Evolutionary conservation across 1,284 basidiomycete species (phyloP).

Genomic region (Cutaneotrichosporon sp.): DNA sequence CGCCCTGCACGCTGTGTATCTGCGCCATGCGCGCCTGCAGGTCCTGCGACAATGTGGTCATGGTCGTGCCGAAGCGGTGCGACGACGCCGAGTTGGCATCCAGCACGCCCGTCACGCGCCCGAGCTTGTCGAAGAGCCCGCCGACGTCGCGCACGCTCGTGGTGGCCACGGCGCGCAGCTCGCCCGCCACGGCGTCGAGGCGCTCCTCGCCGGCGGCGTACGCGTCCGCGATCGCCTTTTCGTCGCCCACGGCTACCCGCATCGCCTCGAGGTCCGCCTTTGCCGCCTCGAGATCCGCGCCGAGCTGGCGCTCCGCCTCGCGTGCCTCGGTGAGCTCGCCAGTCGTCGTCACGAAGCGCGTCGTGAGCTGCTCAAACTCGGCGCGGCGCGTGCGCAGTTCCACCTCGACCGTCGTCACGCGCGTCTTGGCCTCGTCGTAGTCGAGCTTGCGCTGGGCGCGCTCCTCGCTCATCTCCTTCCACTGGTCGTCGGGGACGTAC

Average conservation of each 20-base stretch:
- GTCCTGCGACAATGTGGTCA: constrained; percentile 64
- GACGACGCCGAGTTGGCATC: constrained; percentile 68
- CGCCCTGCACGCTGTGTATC: constrained; percentile 56
- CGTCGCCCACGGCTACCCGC: constrained; percentile 69
- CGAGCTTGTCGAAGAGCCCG: constrained; percentile 78
- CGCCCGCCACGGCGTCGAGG: constrained; percentile 69
- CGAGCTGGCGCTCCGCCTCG: constrained; percentile 60
- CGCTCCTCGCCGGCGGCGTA: constrained; percentile 72
- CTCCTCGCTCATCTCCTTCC: constrained; percentile 76
- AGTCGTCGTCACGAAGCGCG: constrained; percentile 69
- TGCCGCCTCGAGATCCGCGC: constrained; percentile 61
- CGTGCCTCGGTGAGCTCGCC: constrained; percentile 65
- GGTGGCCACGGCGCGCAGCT: constrained; percentile 66
- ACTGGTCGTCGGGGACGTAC: constrained; percentile 84
- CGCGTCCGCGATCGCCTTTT: constrained; percentile 71
- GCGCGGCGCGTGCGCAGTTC: constrained; percentile 77
- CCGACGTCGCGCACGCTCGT: constrained; percentile 72
- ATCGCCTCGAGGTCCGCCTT: constrained; percentile 61
- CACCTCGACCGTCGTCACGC: constrained; percentile 77
- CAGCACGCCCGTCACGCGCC: constrained; percentile 71
- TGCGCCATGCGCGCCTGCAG: constrained; percentile 62
- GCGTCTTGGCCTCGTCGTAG: constrained; percentile 75
- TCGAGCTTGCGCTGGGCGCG: constrained; percentile 74
- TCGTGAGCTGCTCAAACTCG: constrained; percentile 86
- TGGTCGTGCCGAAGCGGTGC: constrained; percentile 61